phyloP scores from a whole-genome alignment of 2,329 filamentous ascomycete species.

The Metarhizium guizhouense region DNA sequence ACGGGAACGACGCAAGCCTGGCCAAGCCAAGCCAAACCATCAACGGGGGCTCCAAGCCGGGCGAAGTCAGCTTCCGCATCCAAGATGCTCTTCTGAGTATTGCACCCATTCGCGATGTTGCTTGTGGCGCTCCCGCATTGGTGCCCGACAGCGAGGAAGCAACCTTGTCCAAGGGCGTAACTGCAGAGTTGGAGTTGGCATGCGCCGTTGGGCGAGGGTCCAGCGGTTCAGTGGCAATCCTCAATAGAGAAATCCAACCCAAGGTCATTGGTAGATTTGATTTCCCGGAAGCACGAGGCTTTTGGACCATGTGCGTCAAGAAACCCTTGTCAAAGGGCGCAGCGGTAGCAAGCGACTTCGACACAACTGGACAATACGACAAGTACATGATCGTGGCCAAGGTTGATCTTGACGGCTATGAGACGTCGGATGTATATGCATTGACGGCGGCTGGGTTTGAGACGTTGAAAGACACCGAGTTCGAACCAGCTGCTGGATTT shows the following conservation, averaged over 20 bases:
- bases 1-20: slow-evolving; percentile 53
- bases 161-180: slow-evolving; percentile 34
- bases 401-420: slow-evolving; percentile 56
- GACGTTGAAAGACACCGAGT: slow-evolving; percentile 73
- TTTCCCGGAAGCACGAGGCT: slow-evolving; percentile 61
- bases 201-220: slow-evolving; percentile 55
- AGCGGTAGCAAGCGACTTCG: slow-evolving; percentile 45
- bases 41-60: slow-evolving; percentile 38
- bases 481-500: slow-evolving; percentile 79
- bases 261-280: slow-evolving; percentile 60
- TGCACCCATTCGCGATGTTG: slow-evolving; percentile 69
- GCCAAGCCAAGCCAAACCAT: slow-evolving; percentile 39
- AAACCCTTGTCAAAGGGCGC: slow-evolving; percentile 55
- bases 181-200: slow-evolving; percentile 49
- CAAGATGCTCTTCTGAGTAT: slow-evolving; percentile 72
- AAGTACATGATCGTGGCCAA: slow-evolving; percentile 79
- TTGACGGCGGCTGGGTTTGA: slow-evolving; percentile 67
- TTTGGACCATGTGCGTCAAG: slow-evolving; percentile 73
- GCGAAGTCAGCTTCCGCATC: slow-evolving; percentile 63
- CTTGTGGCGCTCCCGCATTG: slow-evolving; percentile 51
- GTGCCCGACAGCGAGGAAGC: slow-evolving; percentile 35
- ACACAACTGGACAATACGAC: slow-evolving; percentile 56
- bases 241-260: slow-evolving; percentile 72
- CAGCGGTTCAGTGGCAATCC: slow-evolving; percentile 61
- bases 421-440: slow-evolving; percentile 70